Evolutionary conservation across 345 rosid species (phyloP), one percentile per base, ranked within the genome.

Genomic region (Corchorus olitorius): DNA sequence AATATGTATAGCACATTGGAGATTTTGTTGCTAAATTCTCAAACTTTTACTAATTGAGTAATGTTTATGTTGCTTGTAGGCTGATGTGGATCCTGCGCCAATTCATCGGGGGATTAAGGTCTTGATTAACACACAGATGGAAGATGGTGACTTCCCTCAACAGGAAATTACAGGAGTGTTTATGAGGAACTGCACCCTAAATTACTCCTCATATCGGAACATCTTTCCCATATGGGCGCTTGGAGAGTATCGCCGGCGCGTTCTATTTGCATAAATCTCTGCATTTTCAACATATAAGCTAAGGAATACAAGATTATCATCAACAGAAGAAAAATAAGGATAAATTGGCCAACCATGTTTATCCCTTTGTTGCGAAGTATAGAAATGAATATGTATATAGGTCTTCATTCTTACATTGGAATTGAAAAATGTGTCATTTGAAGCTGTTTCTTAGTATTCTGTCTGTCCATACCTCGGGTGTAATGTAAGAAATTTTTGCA

Each of bases 131-230:
- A 72, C 87, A 65, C 92, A 86, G 60, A 78, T 81, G 88, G 84
- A 83, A 53, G 85, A 88, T 65, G 92, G 92, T 6, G 92, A 88
- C 83, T 88, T 86, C 62, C 88, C 92, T 48, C 92, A 88, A 55
- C 84, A 84, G 87, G 89, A 88, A 73, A 77, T 83, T 13, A 83
- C 84, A 1, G 88, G 89, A 71, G 85, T 65, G 20, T 83, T 84
- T 20, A 81, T 84, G 85, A 84, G 80, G 73, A 84, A 86, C 34
- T 84, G 88, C 37, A 74, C 87, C 2, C 82, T 84, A 16, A 77
- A 88, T 81, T 88, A 86, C 78, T 76, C 91, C 4, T 81, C 86
- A 0, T 86, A 71, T 60, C 67, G 88, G 53, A 86, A 88, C 75
- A 81, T 86, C 66, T 84, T 88, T 76, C 88, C 88, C 8, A 79